Base-by-base conservation (phyloP, 768 basidiomycete genomes). In the Rhizopogon vinicolor region DNA sequence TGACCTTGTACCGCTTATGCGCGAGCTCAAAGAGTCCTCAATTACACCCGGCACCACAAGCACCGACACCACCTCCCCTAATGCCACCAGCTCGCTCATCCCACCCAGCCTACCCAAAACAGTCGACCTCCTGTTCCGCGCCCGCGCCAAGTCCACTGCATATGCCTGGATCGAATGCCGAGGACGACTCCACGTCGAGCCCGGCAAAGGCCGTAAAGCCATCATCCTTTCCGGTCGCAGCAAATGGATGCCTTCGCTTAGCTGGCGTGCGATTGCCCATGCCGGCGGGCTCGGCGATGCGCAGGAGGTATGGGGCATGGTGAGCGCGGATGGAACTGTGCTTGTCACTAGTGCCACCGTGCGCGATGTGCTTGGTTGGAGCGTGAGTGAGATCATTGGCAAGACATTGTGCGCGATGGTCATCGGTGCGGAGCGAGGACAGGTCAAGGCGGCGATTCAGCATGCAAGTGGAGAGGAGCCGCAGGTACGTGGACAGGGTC, bases 131-230 rank as follows among this genome's bases (percentile, higher is more conserved):
- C 80, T 98, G 39, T 98, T 93, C 74, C 79, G 96, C 3, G 89
- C 91, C 7, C 77, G 79, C 31, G 82, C 87, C 7, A 92, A 89
- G 67, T 61, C 69, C 44, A 48, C 59, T 2, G 62, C 62, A 1
- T 94, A 88, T 70, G 80, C 93, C 18, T 99, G 96, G 96, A 76
- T 98, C 14, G 93, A 97, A 67, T 88, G 86, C 49, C 78, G 87
- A n/a, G 96, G 96, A 1, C 78, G 91, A 31, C 77, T 98, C 41
- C 89, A 95, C 63, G 81, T 91, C 54, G 96, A 99, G 73, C 87
- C 93, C 0, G 93, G 93, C 1, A 98, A 98, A 65, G 93, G 93
- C 1, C 77, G 93, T 39, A 97, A 98, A 72, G 92, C 93, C 2
- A 93, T 99, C 64, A 84, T 99, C 37, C 77, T 99, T n/a, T 84